Percentiles rank a stretch among this genome's conserved stretches.
Evolutionary conservation across 2,329 filamentous ascomycete species (phyloP).

Genomic region (Alternaria incomplexa): DNA sequence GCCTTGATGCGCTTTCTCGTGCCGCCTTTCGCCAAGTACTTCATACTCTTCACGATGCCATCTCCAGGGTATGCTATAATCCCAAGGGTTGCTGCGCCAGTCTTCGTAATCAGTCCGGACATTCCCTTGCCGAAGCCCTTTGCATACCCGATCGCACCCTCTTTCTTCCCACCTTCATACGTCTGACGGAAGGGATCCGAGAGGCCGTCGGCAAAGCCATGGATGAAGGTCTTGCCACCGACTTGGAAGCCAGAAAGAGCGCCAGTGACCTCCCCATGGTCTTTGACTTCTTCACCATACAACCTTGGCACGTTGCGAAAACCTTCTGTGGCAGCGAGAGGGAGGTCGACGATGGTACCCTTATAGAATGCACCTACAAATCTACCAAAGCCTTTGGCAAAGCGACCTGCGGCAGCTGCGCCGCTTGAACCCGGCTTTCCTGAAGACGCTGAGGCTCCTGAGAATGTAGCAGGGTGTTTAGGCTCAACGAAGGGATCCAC

Average conservation of each 20-base stretch:
- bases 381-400: slow-evolving; percentile 26
- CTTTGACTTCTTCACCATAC: slow-evolving; percentile 46
- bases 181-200: slow-evolving; percentile 40
- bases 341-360: slow-evolving; percentile 46
- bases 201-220: slow-evolving; percentile 43
- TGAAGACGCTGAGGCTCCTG: background rate
- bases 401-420: slow-evolving; percentile 9
- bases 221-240: slow-evolving; percentile 42
- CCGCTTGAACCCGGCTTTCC: background rate
- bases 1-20: slow-evolving; percentile 10
- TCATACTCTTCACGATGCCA: slow-evolving; percentile 20
- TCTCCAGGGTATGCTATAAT: slow-evolving; percentile 23
- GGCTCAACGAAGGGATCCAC: slow-evolving; percentile 18
- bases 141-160: slow-evolving; percentile 40
- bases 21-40: slow-evolving; percentile 9
- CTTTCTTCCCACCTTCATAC: slow-evolving; percentile 37
- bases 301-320: slow-evolving; percentile 44
- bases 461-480: slow-evolving; percentile 3
- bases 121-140: slow-evolving; percentile 43
- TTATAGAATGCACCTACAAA: slow-evolving; percentile 33
- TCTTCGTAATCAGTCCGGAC: slow-evolving; percentile 10
- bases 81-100: slow-evolving; percentile 6
- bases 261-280: slow-evolving; percentile 42
- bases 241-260: slow-evolving; percentile 42
- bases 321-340: slow-evolving; percentile 46